Percentiles rank a stretch among this genome's conserved stretches.
Evolutionary conservation across 768 basidiomycete species (phyloP).

Genomic region (Psilocybe cyanescens): DNA sequence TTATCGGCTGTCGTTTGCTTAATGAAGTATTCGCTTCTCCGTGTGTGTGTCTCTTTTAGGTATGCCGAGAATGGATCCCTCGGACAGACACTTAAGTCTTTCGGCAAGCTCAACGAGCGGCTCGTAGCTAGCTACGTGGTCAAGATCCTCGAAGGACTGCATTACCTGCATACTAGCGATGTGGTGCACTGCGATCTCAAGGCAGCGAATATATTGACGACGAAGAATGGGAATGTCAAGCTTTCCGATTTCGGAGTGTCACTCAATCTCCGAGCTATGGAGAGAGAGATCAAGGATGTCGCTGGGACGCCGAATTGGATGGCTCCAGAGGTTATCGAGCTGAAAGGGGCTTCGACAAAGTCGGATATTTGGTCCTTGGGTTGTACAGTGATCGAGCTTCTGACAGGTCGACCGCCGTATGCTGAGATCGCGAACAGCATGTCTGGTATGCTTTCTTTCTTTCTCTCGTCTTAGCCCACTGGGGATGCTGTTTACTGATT

Average conservation of each 20-base stretch:
- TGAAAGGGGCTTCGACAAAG: slow-evolving; percentile 91
- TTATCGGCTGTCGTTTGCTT: slow-evolving; percentile 13
- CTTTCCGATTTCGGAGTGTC: slow-evolving; percentile 98
- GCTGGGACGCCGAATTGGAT: slow-evolving; percentile 99
- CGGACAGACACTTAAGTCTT: slow-evolving; percentile 90
- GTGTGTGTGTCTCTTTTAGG: slow-evolving; percentile 42
- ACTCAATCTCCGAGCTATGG: slow-evolving; percentile 91
- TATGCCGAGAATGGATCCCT: slow-evolving; percentile 97
- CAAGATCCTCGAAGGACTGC: slow-evolving; percentile 94
- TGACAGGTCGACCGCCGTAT: slow-evolving; percentile 93
- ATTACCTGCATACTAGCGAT: slow-evolving; percentile 88
- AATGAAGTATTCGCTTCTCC: slow-evolving; percentile 6
- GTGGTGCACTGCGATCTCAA: slow-evolving; percentile 99
- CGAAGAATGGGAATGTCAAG: slow-evolving; percentile 97
- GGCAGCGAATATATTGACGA: slow-evolving; percentile 98
- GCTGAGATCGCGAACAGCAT: slow-evolving; percentile 87
- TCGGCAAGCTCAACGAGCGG: slow-evolving; percentile 90
- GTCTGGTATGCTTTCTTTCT: slow-evolving; percentile 62
- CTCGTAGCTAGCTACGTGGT: slow-evolving; percentile 93
- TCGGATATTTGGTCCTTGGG: slow-evolving; percentile 96
- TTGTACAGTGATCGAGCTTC: slow-evolving; percentile 92
- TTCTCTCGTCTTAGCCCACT: slow-evolving; percentile 2
- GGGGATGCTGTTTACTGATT: neutral
- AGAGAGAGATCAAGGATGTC: slow-evolving; percentile 81
- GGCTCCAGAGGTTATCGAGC: slow-evolving; percentile 97